These are phyloP conservation scores for Sonneratia caseolaris DNA, from an alignment of 345 rosid species.

Conservation along the genomic window DNA sequence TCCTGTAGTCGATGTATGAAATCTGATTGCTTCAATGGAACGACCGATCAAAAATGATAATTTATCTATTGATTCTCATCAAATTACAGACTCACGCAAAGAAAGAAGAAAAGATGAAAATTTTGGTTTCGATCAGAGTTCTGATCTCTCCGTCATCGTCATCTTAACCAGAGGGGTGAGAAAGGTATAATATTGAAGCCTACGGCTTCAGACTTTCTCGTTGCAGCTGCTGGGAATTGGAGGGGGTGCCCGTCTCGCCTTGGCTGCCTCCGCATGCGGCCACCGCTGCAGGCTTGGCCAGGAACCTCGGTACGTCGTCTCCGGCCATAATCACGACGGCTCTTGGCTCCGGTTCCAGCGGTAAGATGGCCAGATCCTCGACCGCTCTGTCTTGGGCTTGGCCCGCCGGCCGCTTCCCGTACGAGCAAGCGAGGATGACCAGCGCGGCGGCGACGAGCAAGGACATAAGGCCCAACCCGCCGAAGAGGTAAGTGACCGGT, in stretches of 20 bases:
- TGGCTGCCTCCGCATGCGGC: not conserved
- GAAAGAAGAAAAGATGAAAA: no score
- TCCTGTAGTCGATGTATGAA: no score
- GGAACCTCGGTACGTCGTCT: slow-evolving; percentile 23
- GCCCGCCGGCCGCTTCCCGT: not conserved
- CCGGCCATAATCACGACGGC: slow-evolving; percentile 43
- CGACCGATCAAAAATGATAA: no score
- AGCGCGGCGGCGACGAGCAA: slow-evolving; percentile 21
- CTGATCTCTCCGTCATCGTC: no score
- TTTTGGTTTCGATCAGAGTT: no score
- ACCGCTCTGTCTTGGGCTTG: not conserved
- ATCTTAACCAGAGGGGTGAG: no score
- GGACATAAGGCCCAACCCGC: slow-evolving; percentile 19
- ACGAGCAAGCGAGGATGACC: slow-evolving; percentile 20
- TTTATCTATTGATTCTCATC: no score
- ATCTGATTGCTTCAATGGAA: no score
- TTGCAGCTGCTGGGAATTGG: not conserved
- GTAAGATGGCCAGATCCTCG: slow-evolving; percentile 8
- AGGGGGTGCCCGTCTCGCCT: not conserved
- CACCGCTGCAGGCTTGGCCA: slow-evolving; percentile 16
- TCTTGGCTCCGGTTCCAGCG: slow-evolving; percentile 14
- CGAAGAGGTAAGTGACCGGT: slow-evolving; percentile 32
- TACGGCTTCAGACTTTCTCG: slow-evolving; percentile 1
- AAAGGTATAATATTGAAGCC: no score
- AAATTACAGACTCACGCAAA: no score